phyloP scores from a whole-genome alignment of 139 green algal species.

The Coelastrella sp. region DNA sequence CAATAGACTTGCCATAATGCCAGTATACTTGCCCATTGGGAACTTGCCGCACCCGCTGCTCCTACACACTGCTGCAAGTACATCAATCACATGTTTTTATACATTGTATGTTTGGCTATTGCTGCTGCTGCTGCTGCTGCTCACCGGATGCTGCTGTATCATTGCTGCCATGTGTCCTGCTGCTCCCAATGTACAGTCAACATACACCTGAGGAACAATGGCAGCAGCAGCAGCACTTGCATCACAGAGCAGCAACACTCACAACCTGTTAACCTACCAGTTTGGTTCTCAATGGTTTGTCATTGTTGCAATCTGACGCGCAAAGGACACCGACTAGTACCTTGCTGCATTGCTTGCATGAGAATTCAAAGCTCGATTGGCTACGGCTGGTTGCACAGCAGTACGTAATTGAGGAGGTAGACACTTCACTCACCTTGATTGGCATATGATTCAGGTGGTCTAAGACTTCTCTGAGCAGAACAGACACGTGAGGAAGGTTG shows the following conservation, averaged over 20 bases:
- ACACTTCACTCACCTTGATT: slow-evolving; percentile 44
- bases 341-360: no score
- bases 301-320: no score
- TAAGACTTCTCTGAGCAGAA: slow-evolving; percentile 76
- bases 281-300: background rate
- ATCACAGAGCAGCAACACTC: background rate
- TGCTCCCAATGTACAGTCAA: slow-evolving; percentile 93
- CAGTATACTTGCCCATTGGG: no score
- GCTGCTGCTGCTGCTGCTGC: slow-evolving; percentile 15
- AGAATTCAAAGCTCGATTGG: no score
- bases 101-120: background rate
- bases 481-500: slow-evolving; percentile 48
- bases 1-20: no score
- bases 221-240: slow-evolving; percentile 35
- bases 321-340: no score
- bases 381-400: no score
- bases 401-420: no score
- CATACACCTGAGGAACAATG: slow-evolving; percentile 61
- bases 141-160: slow-evolving; percentile 73
- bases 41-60: background rate
- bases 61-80: background rate
- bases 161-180: slow-evolving; percentile 85
- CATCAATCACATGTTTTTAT: no score
- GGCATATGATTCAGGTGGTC: slow-evolving; percentile 57
- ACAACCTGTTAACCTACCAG: no score